phyloP scores from a whole-genome alignment of 2,329 filamentous ascomycete species.

The Dothideomycetidae sp. region DNA sequence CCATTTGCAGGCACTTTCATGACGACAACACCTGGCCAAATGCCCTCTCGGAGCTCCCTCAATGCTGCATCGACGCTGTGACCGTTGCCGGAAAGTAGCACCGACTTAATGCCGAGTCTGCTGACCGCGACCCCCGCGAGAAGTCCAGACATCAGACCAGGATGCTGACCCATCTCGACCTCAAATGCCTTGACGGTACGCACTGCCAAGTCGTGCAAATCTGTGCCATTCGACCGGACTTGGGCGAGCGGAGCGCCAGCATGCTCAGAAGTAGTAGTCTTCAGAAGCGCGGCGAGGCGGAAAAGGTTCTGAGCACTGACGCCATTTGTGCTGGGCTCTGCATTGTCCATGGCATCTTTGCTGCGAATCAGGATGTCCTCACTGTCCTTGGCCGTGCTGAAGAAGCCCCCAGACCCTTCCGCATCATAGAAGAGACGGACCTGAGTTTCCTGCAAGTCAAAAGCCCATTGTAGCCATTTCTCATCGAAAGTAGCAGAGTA shows the following conservation, averaged over 20 bases:
- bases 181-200: constrained; percentile 76
- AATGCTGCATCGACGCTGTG: constrained; percentile 29
- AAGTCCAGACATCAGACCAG: constrained; percentile 77
- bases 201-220: constrained; percentile 47
- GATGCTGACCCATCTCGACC: constrained; percentile 81
- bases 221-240: not conserved
- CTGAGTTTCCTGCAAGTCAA: constrained; percentile 64
- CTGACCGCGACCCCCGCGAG: constrained; percentile 62
- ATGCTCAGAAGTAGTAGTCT: constrained; percentile 1
- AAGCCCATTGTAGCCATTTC: constrained; percentile 63
- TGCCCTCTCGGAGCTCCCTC: constrained; percentile 24
- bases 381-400: constrained; percentile 49
- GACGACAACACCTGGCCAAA: constrained; percentile 25
- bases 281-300: constrained; percentile 54
- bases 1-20: constrained; percentile 25
- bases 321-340: constrained; percentile 80
- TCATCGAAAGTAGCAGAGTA: constrained; percentile 73
- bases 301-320: constrained; percentile 79
- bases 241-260: not conserved
- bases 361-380: constrained; percentile 66
- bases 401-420: constrained; percentile 46
- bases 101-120: constrained; percentile 51
- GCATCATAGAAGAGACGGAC: constrained; percentile 64
- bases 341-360: constrained; percentile 90
- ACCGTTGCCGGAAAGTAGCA: constrained; percentile 41